Evolutionary conservation across 2,329 filamentous ascomycete genomes (phyloP), one percentile per base, ranked within the genome.

Genomic region (Talaromyces sp.): DNA sequence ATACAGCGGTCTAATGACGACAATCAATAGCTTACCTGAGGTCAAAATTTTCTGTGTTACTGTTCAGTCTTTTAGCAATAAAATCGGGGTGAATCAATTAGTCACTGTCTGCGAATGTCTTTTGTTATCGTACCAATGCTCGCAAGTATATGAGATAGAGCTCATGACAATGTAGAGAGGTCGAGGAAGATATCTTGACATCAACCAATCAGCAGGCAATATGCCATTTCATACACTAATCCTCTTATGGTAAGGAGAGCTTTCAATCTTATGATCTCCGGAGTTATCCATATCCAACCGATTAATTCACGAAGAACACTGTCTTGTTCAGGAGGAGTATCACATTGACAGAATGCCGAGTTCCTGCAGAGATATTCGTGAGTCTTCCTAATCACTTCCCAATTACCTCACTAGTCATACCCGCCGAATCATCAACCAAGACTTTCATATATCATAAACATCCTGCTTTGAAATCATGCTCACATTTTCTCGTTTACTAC

Each of bases 331-430:
- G 39, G n/a, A 37, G 52, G 33, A 56, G 19, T 22, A 33, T n/a
- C 22, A 13, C 27, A 35, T 43, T 25, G 25, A n/a, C 56, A 61
- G 56, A 63, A 97, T 98, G 95, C 93, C 94, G 66, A 93, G 91
- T 79, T 97, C 94, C 68, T 99, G 95, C 83, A 92, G 93, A 87
- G 94, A 98, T 80, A 91, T 99, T 77, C 89, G 94, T 98, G 86
- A 71, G 91, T 82, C 27, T 31, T 25, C 6, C 17, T 5, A 25
- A 9, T 5, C n/a, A 33, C 33, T 27, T 25, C 6, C 17, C 9
- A 35, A 9, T 8, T 13, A 33, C 22, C 4, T 49, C 6, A 22
- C n/a, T 35, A 31, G 2, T 17, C 3, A 5, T 27, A 7, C 8
- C 27, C 13, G 17, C 33, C 22, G 17, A 2, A 17, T 11, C 9